Percentiles rank a stretch among this genome's conserved stretches.
phyloP scores from a whole-genome alignment of 2,329 filamentous ascomycete species.

The Penicillium sp. region DNA sequence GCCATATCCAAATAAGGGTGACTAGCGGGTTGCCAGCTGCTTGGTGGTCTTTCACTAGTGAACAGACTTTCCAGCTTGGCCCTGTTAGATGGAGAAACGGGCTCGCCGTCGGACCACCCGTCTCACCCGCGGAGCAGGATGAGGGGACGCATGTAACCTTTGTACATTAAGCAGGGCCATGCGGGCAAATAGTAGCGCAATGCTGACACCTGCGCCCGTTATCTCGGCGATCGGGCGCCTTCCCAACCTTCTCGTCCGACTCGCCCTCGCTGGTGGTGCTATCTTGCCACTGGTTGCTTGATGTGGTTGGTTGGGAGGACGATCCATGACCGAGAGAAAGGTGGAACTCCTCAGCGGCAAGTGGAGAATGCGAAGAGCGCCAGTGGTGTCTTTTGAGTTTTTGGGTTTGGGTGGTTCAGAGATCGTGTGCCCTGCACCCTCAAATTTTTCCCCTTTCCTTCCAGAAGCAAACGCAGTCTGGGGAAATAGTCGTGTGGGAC shows the following conservation, averaged over 20 bases:
- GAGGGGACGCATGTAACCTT: constrained; percentile 16
- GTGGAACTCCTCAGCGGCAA: constrained; percentile 3
- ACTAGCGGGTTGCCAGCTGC: neutral
- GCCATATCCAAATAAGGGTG: constrained; percentile 1
- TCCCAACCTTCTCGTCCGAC: neutral
- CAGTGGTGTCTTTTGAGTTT: neutral
- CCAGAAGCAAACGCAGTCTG: neutral
- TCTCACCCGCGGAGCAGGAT: constrained; percentile 6
- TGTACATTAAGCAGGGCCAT: neutral
- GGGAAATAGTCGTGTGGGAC: neutral
- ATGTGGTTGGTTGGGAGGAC: neutral
- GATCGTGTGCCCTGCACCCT: neutral
- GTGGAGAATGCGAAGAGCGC: neutral
- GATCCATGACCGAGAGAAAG: neutral
- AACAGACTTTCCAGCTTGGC: neutral
- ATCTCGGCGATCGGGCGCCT: constrained; percentile 2
- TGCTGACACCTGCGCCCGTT: constrained; percentile 3
- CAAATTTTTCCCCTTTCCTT: neutral
- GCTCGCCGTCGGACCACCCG: constrained; percentile 19
- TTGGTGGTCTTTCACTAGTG: neutral
- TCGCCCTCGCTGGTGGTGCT: neutral
- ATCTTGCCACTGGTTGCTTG: constrained; percentile 10
- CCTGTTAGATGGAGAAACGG: constrained; percentile 1
- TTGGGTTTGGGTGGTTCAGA: neutral
- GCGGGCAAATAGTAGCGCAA: constrained; percentile 9